Base-by-base conservation (phyloP, 257 asterid genomes). In the Rubia yunnanensis region DNA sequence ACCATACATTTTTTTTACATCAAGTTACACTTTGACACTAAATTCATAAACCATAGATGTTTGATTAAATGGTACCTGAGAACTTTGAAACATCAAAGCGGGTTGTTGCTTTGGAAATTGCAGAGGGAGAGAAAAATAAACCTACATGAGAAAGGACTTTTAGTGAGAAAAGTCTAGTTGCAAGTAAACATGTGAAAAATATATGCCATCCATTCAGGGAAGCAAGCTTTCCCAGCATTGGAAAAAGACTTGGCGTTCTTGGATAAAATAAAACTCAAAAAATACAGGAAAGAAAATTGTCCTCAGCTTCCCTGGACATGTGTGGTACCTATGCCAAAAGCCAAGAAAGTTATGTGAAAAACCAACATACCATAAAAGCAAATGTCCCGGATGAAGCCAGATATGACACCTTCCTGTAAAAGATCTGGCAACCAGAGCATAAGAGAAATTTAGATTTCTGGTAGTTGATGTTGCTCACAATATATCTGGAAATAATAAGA, bases 91-190 rank as follows among this genome's bases (percentile, higher is more conserved):
- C 67, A 78, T 31, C 81, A 90, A n/a, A 76, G 74, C 53, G 36
- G 96, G 95, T 70, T 77, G 83, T 74, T 88, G 95, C 82, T 82
- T 94, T n/a, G 99, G 99, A 81, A 88, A 94, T 72, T 90, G 97
- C 74, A 88, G 82, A 32, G 97, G 79, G 77, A 94, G 57, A 28
- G 92, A 78, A 72, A 90, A 62, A 70, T 90, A 88, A 70, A 88
- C 95, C 99, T 94, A 82, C 56, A 39, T 0, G 9, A 68, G 31
- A 46, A n/a, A 63, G 62, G 50, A 49, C 7, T 27, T 62, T 58
- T 53, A 4, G 39, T 71, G 54, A 80, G 73, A 68, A 46, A 60
- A 24, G 10, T 6, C 54, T 22, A 18, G 23, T 22, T 26, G n/a
- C 35, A 50, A 65, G 34, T 26, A 65, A 66, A 53, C 60, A 35